Evolutionary conservation across 2,329 filamentous ascomycete genomes (phyloP).

Genomic region (Keithomyces neogunnii): DNA sequence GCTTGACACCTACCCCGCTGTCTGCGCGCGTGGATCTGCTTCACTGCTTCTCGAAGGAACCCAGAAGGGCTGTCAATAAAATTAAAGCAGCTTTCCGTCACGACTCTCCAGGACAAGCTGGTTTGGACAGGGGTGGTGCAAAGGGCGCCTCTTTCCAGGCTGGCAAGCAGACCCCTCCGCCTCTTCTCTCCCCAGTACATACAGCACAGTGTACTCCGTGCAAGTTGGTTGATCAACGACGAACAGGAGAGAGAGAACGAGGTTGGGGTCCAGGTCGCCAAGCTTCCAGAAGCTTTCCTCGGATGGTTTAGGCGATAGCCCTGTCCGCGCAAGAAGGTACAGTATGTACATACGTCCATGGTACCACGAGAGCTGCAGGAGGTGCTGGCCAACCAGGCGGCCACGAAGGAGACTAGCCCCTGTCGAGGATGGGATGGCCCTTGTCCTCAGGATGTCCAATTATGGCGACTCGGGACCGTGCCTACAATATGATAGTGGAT

Average conservation of each 20-base stretch:
- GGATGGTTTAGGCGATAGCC: neutral
- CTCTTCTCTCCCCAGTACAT: too few relatives aligned
- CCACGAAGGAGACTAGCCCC: neutral
- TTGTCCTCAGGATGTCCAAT: too few relatives aligned
- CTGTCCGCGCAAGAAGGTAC: too few relatives aligned
- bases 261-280: neutral
- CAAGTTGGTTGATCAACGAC: too few relatives aligned
- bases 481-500: too few relatives aligned
- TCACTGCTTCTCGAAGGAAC: slow-evolving; percentile 18
- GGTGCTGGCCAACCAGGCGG: too few relatives aligned
- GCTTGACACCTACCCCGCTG: too few relatives aligned
- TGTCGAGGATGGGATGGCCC: neutral
- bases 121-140: neutral
- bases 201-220: too few relatives aligned
- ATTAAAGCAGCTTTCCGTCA: neutral
- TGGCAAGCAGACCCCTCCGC: neutral
- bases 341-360: too few relatives aligned
- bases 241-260: neutral
- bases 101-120: neutral
- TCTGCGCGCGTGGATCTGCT: too few relatives aligned
- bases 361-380: neutral
- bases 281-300: slow-evolving; percentile 7
- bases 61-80: slow-evolving; percentile 11
- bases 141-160: neutral
- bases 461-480: too few relatives aligned